Evolutionary conservation across 768 basidiomycete species (phyloP).

Genomic region (Cystofilobasidium capitatum): DNA sequence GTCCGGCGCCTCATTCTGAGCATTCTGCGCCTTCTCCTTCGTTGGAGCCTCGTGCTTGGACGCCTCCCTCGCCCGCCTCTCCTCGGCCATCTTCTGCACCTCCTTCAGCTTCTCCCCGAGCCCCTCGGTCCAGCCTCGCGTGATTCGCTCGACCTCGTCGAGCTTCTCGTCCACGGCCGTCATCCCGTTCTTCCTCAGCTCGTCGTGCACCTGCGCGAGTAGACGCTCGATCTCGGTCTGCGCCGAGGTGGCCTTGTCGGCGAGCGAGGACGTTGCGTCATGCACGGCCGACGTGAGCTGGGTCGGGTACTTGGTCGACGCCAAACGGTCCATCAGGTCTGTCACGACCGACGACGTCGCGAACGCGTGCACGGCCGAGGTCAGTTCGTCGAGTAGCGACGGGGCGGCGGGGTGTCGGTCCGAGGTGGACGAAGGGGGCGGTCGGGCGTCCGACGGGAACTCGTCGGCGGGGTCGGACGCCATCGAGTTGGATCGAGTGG

Average conservation of each 20-base stretch:
- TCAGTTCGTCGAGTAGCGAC: conserved; percentile 17
- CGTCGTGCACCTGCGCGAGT: neutral
- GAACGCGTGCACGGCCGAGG: conserved; percentile 7
- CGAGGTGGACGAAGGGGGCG: neutral
- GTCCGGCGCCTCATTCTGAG: neutral
- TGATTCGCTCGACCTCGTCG: neutral
- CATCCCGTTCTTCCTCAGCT: neutral
- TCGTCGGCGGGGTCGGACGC: conserved; percentile 16
- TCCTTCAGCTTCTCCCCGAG: neutral
- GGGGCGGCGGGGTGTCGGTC: neutral
- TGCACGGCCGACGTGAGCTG: neutral
- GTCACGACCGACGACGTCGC: conserved; percentile 11
- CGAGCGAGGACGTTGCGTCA: neutral
- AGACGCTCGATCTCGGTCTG: conserved; percentile 2
- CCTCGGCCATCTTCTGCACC: neutral
- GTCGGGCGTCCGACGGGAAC: neutral
- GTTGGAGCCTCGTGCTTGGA: too few relatives aligned
- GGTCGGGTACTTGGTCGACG: conserved; percentile 11
- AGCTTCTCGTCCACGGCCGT: neutral
- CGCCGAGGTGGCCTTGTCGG: neutral
- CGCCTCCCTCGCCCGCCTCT: neutral
- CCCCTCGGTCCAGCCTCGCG: neutral
- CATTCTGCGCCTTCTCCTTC: too few relatives aligned
- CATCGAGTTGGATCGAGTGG: neutral
- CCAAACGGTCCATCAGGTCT: conserved; percentile 9